phyloP scores from a whole-genome alignment of 176 grass and related monocot species.

The Lolium perenne region DNA sequence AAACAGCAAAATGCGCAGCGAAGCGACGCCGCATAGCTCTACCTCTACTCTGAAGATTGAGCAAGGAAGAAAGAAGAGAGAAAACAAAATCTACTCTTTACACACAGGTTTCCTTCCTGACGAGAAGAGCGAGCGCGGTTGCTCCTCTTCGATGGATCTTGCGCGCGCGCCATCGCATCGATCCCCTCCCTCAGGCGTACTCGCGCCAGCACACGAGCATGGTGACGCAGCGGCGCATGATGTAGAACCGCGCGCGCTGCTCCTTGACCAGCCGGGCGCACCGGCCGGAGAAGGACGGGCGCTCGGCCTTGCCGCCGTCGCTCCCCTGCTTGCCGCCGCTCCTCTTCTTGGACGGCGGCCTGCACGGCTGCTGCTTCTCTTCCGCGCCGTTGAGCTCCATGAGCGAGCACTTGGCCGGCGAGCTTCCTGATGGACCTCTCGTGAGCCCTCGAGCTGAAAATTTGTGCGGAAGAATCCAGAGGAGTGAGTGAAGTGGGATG shows the following conservation, averaged over 20 bases:
- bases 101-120: conserved; percentile 1
- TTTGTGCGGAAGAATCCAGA: background rate
- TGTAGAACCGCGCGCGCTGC: conserved; percentile 88
- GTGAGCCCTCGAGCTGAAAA: background rate
- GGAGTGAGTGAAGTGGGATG: background rate
- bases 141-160: background rate
- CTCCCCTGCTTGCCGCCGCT: conserved; percentile 27
- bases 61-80: background rate
- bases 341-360: conserved; percentile 69
- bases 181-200: conserved; percentile 51
- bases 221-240: conserved; percentile 91
- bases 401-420: no score
- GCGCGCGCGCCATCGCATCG: background rate
- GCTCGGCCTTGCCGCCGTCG: conserved; percentile 34
- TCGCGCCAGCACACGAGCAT: conserved; percentile 95
- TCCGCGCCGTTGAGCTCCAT: conserved; percentile 70
- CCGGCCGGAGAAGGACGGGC: conserved; percentile 73
- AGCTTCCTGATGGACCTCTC: background rate
- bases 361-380: conserved; percentile 67
- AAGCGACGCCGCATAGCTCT: conserved; percentile 38
- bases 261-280: conserved; percentile 88
- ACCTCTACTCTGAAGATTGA: conserved; percentile 21
- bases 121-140: background rate
- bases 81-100: conserved; percentile 37
- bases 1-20: conserved; percentile 27